These are phyloP conservation scores for Backusella australiensis DNA, from an alignment of 192 early-diverging fungal species.

Conservation along the genomic window DNA sequence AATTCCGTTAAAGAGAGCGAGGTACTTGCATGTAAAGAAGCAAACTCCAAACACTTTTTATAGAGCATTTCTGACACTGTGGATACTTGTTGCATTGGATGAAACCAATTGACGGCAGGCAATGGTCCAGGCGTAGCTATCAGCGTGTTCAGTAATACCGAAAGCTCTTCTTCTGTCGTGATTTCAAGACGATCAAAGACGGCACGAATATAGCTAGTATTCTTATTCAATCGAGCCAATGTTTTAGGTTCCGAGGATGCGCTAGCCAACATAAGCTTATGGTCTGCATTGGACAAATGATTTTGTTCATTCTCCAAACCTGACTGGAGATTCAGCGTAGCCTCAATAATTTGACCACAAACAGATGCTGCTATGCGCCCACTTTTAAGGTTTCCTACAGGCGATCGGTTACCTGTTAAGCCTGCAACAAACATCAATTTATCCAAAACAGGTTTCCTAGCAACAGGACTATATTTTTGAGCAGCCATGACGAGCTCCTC, in stretches of 20 bases:
- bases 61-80: slow-evolving; percentile 2
- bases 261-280: slow-evolving; percentile 3
- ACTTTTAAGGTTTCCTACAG: slow-evolving; percentile 40
- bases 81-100: slow-evolving; percentile 34
- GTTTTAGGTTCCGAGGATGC: slow-evolving; percentile 47
- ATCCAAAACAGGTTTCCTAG: slow-evolving; percentile 15
- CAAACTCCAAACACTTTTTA: slow-evolving; percentile 35
- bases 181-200: slow-evolving; percentile 44
- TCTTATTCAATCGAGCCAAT: slow-evolving; percentile 43
- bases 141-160: slow-evolving; percentile 30
- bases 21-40: slow-evolving; percentile 41
- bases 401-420: background rate
- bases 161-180: slow-evolving; percentile 2
- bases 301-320: background rate
- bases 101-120: slow-evolving; percentile 58
- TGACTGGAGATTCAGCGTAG: slow-evolving; percentile 23
- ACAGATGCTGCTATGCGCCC: slow-evolving; percentile 46
- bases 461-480: background rate
- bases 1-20: slow-evolving; percentile 54
- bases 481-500: slow-evolving; percentile 5
- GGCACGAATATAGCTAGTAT: slow-evolving; percentile 49
- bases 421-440: slow-evolving; percentile 26
- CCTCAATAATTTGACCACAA: slow-evolving; percentile 38
- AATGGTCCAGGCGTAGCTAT: slow-evolving; percentile 36
- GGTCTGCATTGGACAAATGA: background rate